Conservation (phyloP, 306 rosid species). For the Fragaria iinumae region DNA sequence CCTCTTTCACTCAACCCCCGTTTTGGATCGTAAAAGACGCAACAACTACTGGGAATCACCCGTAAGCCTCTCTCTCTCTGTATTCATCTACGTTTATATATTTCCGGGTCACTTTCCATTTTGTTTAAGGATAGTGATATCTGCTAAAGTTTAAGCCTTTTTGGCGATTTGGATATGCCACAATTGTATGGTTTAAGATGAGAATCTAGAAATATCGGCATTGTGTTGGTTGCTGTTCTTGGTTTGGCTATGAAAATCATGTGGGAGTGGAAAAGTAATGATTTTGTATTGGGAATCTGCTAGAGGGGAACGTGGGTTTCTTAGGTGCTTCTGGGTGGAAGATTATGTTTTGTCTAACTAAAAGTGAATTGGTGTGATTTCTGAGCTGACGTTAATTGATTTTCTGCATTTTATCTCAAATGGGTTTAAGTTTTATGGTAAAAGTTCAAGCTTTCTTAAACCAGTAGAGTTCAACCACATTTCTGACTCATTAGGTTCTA, state of each 20-base stretch:
- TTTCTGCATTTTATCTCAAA: background rate
- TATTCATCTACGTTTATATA: background rate
- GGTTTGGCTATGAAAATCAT: background rate
- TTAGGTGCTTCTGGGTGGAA: background rate
- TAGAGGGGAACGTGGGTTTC: background rate
- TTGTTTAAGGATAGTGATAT: background rate
- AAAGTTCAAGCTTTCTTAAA: background rate
- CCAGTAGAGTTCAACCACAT: background rate
- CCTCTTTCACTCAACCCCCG: conserved; percentile 77
- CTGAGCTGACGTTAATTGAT: background rate
- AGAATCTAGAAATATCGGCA: background rate
- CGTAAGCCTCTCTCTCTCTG: conserved; percentile 42
- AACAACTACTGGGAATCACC: conserved; percentile 42
- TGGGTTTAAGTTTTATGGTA: background rate
- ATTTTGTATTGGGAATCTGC: background rate
- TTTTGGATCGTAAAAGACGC: conserved; percentile 63
- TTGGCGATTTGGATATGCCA: background rate
- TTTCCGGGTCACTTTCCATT: background rate
- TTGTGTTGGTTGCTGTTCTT: background rate
- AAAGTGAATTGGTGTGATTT: background rate
- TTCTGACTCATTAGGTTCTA: background rate
- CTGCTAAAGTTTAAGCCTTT: background rate
- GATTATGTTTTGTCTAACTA: background rate
- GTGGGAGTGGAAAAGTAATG: background rate
- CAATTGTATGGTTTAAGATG: background rate